phyloP scores from a whole-genome alignment of 345 rosid genomes.

The Pistacia integerrima region DNA sequence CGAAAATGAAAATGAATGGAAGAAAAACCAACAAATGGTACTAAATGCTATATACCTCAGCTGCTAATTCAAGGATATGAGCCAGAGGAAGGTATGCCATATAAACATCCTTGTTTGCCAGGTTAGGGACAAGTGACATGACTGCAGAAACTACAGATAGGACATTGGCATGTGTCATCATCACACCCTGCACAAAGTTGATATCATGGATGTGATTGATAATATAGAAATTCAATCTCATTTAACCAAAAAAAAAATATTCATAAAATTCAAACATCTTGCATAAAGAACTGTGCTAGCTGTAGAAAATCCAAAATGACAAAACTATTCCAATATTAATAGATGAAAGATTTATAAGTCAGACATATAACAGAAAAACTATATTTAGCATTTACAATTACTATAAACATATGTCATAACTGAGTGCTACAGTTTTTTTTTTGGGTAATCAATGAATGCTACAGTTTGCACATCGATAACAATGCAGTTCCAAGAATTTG shows the following conservation, averaged over 20 bases:
- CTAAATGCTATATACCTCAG: conserved; percentile 59
- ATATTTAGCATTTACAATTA: background rate
- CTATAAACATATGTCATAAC: background rate
- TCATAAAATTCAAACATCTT: background rate
- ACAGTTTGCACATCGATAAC: background rate
- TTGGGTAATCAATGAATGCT: background rate
- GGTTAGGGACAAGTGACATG: conserved; percentile 87
- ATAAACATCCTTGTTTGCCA: conserved; percentile 80
- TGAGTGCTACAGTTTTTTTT: background rate
- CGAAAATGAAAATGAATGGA: background rate
- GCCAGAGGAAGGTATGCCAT: conserved; percentile 93
- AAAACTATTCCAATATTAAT: background rate
- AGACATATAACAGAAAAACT: background rate
- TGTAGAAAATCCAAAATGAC: background rate
- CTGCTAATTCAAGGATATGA: conserved; percentile 95
- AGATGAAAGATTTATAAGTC: background rate
- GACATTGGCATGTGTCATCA: conserved; percentile 98
- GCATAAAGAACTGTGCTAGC: background rate
- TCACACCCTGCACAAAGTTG: conserved; percentile 73
- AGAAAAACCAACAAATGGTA: background rate
- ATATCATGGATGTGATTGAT: background rate
- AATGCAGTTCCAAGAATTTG: background rate
- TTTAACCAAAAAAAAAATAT: background rate
- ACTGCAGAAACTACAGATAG: conserved; percentile 93
- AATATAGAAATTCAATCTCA: conserved; percentile 1